Conservation (phyloP, 192 early-diverging fungal species). For the Umbelopsis isabellina region DNA sequence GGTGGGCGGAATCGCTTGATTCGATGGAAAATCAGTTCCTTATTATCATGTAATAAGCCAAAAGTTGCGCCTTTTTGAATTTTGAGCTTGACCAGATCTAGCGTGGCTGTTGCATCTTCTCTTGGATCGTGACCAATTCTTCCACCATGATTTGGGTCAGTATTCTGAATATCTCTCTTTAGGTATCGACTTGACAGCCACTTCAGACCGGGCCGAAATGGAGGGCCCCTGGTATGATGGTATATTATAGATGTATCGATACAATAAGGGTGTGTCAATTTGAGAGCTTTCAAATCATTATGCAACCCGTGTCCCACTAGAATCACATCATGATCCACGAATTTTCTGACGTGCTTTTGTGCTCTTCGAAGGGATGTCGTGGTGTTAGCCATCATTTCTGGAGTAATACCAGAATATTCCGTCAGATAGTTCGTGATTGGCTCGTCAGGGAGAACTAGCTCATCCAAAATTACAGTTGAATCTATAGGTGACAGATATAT, state of each 20-base stretch:
- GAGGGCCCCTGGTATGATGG: slow-evolving; percentile 55
- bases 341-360: slow-evolving; percentile 46
- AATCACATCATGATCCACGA: slow-evolving; percentile 51
- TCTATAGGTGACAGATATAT: slow-evolving; percentile 2
- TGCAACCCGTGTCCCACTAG: slow-evolving; percentile 64
- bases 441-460: slow-evolving; percentile 55
- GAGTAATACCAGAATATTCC: slow-evolving; percentile 60
- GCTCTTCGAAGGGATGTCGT: slow-evolving; percentile 48
- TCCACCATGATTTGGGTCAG: slow-evolving; percentile 23
- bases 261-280: slow-evolving; percentile 58
- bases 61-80: slow-evolving; percentile 43
- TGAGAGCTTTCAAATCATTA: slow-evolving; percentile 69
- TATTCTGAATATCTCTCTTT: slow-evolving; percentile 58
- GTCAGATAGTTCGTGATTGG: slow-evolving; percentile 59
- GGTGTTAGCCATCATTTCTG: slow-evolving; percentile 40
- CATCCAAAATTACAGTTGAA: slow-evolving; percentile 48
- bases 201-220: slow-evolving; percentile 55
- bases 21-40: slow-evolving; percentile 45
- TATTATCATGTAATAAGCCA: slow-evolving; percentile 40
- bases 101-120: slow-evolving; percentile 67
- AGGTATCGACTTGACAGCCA: slow-evolving; percentile 55
- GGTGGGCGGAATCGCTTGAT: slow-evolving; percentile 27
- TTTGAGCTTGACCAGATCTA: slow-evolving; percentile 67
- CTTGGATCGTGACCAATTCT: slow-evolving; percentile 67
- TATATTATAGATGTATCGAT: slow-evolving; percentile 69